Evolutionary conservation across 1,139 yeast species (phyloP), one percentile per base, ranked within the genome.

Genomic region (Zygosaccharomyces pseudobailii): DNA sequence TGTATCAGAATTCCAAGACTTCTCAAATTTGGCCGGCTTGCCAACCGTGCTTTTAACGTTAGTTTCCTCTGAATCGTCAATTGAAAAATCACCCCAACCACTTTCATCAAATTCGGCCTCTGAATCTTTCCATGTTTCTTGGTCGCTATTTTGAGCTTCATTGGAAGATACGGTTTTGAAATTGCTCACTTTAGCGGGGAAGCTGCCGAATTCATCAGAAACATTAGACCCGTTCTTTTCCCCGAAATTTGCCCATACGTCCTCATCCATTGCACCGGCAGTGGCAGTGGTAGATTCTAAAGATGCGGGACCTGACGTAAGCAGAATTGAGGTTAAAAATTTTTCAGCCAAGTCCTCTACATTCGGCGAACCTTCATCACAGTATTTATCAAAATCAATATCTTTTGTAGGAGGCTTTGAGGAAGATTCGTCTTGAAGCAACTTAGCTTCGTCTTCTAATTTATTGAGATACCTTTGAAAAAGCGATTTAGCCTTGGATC

Each of bases 401-500:
- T 55, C 59, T 3, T 53, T 53, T 3, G 67, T 49, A 31, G 72
- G 76, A 7, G 41, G 8, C 3, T 38, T 32, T 17, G 32, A 27
- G 17, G 24, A 38, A n/a, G 71, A 76, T 34, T 75, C 76, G 10
- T 68, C 66, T 1, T 86, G 81, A 47, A 86, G 66, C 3, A 71
- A 65, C 1, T 72, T 67, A 0, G 94, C 85, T 54, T 84, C 87
- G 23, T 67, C 66, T 53, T 81, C 83, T 35, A 88, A 84, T 49
- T 82, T 79, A 13, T 72, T 71, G 63, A 88, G 74, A 59, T 84
- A 87, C 30, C 76, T 54, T 33, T 81, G 80, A 59, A 89, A 82
- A 0, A 88, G 74, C 43, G 73, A 68, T 54, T 79, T 79, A 0
- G 97, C 95, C 58, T 84, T 87, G 0, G 66, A 66, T 47, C 97